These are phyloP conservation scores for Byssothecium circinans DNA, from an alignment of 2,329 filamentous ascomycete species.

Conservation along the genomic window DNA sequence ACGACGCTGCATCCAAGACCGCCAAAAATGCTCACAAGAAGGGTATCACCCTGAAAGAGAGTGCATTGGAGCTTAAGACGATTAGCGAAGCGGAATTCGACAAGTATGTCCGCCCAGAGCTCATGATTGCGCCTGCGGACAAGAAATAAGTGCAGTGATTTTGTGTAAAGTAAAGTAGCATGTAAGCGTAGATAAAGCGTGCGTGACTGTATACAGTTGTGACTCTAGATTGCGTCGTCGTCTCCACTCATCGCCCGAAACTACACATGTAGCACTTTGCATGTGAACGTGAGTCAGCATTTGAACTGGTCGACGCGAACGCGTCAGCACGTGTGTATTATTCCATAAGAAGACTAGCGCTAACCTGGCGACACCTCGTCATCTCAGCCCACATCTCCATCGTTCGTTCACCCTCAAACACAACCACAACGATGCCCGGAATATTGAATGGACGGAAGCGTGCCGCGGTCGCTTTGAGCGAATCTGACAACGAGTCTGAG, in stretches of 20 bases:
- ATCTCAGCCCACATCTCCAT: not conserved
- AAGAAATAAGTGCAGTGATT: slow-evolving; percentile 52
- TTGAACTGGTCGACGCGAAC: too few species aligned
- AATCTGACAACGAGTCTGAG: slow-evolving; percentile 22
- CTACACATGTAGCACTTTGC: too few species aligned
- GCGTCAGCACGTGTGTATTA: not conserved
- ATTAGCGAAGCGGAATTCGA: slow-evolving; percentile 90
- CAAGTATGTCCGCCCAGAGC: slow-evolving; percentile 82
- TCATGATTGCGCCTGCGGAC: slow-evolving; percentile 87
- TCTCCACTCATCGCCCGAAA: not conserved
- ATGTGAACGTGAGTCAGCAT: too few species aligned
- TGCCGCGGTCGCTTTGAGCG: slow-evolving; percentile 17
- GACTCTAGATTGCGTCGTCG: not conserved
- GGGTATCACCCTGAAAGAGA: slow-evolving; percentile 89
- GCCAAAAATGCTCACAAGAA: slow-evolving; percentile 92
- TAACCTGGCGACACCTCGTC: not conserved
- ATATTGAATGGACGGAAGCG: slow-evolving; percentile 29
- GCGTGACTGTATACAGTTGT: not conserved
- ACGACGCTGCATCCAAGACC: slow-evolving; percentile 39
- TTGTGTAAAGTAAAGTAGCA: slow-evolving; percentile 3
- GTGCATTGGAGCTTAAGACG: slow-evolving; percentile 88
- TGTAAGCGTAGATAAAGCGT: slow-evolving; percentile 1
- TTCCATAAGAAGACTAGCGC: not conserved
- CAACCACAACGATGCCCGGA: slow-evolving; percentile 25
- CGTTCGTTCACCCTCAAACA: not conserved